Percentiles rank a stretch among this genome's conserved stretches.
Evolutionary conservation across 2,329 filamentous ascomycete species (phyloP).

Genomic region (Aspergillus cejpii): DNA sequence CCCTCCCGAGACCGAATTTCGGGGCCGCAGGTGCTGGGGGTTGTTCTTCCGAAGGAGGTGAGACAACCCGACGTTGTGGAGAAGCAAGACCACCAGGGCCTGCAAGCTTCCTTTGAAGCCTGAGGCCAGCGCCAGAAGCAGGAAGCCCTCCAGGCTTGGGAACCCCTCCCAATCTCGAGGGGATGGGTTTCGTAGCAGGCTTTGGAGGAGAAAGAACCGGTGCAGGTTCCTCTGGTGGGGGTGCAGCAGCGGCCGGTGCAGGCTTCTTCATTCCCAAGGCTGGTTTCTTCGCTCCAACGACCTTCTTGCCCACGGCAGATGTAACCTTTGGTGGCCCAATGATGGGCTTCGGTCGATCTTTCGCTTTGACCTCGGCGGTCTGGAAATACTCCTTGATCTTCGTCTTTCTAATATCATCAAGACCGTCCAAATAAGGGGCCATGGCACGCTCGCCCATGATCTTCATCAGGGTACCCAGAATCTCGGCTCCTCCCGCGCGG

Average conservation of each 20-base stretch:
- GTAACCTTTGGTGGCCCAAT: constrained; percentile 54
- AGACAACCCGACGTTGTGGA: constrained; percentile 40
- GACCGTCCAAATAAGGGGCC: constrained; percentile 81
- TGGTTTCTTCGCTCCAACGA: constrained; percentile 49
- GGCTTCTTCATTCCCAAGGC: constrained; percentile 45
- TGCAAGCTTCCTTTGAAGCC: constrained; percentile 40
- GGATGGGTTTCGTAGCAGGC: constrained; percentile 34
- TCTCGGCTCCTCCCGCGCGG: constrained; percentile 82
- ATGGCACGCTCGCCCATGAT: constrained; percentile 95
- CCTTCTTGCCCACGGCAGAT: constrained; percentile 53
- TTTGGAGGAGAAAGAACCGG: constrained; percentile 45
- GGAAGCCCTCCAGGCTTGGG: constrained; percentile 38
- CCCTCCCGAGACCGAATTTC: constrained; percentile 62
- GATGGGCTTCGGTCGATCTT: constrained; percentile 80
- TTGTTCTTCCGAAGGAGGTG: constrained; percentile 43
- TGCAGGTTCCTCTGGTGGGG: constrained; percentile 51
- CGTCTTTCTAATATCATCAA: constrained; percentile 90
- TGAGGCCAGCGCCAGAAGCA: constrained; percentile 39
- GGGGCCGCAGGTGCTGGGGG: constrained; percentile 37
- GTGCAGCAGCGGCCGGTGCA: constrained; percentile 41
- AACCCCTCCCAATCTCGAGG: constrained; percentile 44
- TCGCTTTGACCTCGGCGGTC: constrained; percentile 74
- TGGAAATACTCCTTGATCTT: constrained; percentile 94
- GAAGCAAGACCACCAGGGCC: constrained; percentile 38
- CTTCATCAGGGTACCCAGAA: constrained; percentile 93